Conservation (phyloP, 805 yeast species). For the Saturnispora hagleri region DNA sequence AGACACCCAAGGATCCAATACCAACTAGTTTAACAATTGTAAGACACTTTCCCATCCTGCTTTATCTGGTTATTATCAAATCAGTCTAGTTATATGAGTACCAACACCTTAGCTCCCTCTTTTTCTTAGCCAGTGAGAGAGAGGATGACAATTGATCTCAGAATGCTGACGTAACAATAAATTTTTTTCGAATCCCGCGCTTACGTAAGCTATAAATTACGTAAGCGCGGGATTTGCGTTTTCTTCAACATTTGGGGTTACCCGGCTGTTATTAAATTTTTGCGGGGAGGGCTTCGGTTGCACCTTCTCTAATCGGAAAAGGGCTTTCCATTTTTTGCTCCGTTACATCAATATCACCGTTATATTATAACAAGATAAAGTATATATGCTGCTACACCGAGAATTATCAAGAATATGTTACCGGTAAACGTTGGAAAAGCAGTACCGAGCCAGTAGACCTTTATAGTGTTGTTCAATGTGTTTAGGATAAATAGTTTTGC, state of each 20-base stretch:
- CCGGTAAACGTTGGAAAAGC: too few species aligned
- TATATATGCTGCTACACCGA: too few species aligned
- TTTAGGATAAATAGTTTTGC: neutral
- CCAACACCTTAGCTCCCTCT: neutral
- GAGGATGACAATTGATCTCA: neutral
- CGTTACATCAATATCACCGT: neutral
- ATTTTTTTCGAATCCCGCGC: neutral
- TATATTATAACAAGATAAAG: neutral
- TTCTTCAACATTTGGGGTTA: neutral
- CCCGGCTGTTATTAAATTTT: neutral
- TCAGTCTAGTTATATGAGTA: neutral
- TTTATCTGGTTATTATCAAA: neutral
- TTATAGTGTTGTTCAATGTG: too few species aligned
- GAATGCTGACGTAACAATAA: neutral
- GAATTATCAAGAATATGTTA: too few species aligned
- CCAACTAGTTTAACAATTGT: conserved; percentile 55
- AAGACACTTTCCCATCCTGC: conserved; percentile 42
- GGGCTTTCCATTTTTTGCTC: too few species aligned
- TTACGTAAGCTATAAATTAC: neutral
- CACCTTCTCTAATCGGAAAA: neutral
- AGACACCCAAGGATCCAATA: conserved; percentile 57
- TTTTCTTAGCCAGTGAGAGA: neutral
- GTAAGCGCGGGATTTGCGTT: neutral
- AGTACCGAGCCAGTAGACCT: too few species aligned
- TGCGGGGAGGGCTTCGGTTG: neutral